Conservation (phyloP, 2,329 filamentous ascomycete genomes). For the Penicillium sp. region DNA sequence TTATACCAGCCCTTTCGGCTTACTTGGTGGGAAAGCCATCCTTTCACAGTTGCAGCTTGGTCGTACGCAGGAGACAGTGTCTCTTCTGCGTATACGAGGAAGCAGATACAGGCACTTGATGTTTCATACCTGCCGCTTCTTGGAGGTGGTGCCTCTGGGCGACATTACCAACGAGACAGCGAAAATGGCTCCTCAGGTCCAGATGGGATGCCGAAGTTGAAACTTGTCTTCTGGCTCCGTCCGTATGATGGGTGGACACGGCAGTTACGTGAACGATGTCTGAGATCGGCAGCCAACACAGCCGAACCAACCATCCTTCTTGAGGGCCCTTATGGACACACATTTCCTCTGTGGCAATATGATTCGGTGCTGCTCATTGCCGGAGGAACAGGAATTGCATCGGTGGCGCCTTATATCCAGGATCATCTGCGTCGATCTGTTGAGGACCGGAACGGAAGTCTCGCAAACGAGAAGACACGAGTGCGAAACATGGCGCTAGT, state of each 20-base stretch:
- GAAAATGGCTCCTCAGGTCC: not conserved
- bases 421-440: slow-evolving; percentile 28
- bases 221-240: slow-evolving; percentile 49
- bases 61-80: slow-evolving; percentile 11
- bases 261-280: slow-evolving; percentile 41
- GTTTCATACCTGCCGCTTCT: slow-evolving; percentile 29
- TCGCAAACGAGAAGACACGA: slow-evolving; percentile 16
- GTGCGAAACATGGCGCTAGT: slow-evolving; percentile 33
- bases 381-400: slow-evolving; percentile 34
- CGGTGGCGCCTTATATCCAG: slow-evolving; percentile 47
- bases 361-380: slow-evolving; percentile 53
- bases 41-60: slow-evolving; percentile 46
- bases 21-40: slow-evolving; percentile 51
- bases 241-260: slow-evolving; percentile 52
- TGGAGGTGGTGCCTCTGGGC: slow-evolving; percentile 10
- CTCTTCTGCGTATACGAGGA: not conserved
- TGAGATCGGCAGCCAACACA: slow-evolving; percentile 22
- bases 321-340: slow-evolving; percentile 51
- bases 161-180: not conserved
- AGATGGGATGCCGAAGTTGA: slow-evolving; percentile 22
- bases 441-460: not conserved
- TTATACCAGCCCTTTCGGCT: slow-evolving; percentile 47
- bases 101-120: slow-evolving; percentile 12
- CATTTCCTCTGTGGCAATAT: slow-evolving; percentile 42
- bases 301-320: slow-evolving; percentile 42